Conservation (phyloP, 495 filamentous ascomycete genomes). For the Xylaria grammica region DNA sequence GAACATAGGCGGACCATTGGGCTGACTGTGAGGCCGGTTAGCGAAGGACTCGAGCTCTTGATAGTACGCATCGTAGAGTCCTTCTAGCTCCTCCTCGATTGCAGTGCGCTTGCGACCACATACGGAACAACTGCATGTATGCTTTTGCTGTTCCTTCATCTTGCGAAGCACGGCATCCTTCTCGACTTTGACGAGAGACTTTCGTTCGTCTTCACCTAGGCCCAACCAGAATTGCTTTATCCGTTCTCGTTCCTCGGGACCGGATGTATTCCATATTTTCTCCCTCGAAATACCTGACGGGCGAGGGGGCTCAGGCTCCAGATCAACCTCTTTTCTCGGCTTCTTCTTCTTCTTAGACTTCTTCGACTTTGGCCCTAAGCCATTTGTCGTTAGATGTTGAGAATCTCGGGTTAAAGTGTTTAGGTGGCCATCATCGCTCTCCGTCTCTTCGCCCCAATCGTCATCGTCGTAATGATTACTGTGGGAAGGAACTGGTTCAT, state of each 20-base stretch:
- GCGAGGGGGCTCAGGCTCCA: slow-evolving; percentile 23
- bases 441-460: slow-evolving; percentile 53
- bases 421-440: slow-evolving; percentile 49
- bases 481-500: slow-evolving; percentile 13
- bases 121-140: slow-evolving; percentile 97
- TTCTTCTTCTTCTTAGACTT: slow-evolving; percentile 73
- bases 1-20: slow-evolving; percentile 65
- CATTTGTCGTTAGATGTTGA: slow-evolving; percentile 28
- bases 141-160: slow-evolving; percentile 99
- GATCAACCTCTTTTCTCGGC: slow-evolving; percentile 38
- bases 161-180: slow-evolving; percentile 97
- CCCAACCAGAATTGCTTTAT: slow-evolving; percentile 99
- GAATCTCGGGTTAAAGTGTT: slow-evolving; percentile 30
- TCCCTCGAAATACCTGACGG: slow-evolving; percentile 65
- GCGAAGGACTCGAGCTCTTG: slow-evolving; percentile 97
- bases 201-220: slow-evolving; percentile 91
- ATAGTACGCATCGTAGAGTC: slow-evolving; percentile 99
- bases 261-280: slow-evolving; percentile 97
- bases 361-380: slow-evolving; percentile 49
- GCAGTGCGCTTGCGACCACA: slow-evolving; percentile 96
- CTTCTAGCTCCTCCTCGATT: slow-evolving; percentile 97
- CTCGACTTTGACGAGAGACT: slow-evolving; percentile 94
- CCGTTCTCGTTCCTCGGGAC: slow-evolving; percentile 88
- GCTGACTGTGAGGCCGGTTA: slow-evolving; percentile 76
- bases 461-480: slow-evolving; percentile 46